Base-by-base conservation (phyloP, 2,329 filamentous ascomycete genomes). In the Beauveria caledonica region DNA sequence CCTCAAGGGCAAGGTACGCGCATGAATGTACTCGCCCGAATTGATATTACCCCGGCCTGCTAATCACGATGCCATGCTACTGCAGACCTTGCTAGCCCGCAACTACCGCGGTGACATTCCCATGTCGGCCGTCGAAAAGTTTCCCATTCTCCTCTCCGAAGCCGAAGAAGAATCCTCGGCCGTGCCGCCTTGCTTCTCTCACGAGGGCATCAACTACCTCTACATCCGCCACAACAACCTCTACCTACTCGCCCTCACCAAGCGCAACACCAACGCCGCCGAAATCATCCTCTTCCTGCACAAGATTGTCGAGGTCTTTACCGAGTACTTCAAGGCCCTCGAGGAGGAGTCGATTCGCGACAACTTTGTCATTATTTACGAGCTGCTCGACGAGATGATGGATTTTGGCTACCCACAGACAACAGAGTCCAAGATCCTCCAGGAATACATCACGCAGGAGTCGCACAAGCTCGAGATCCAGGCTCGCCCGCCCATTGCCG, bases 161-260 rank as follows among this genome's bases (percentile, higher is more conserved):
- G 94, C 94, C 68, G 94, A 99, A 86, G 94, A 99, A 85, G 94
- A 99, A 76, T 96, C 91, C 68, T 97, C 93, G 51, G 92, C 92
- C 64, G 94, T 97, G 3, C 92, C 94, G 60, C 94, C 94, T 65
- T 99, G 94, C 77, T 97, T 99, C 81, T 97, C 92, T 46, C 89
- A 95, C 74, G 94, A 99, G 78, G 94, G 94, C 73, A 96, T 99
- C 80, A 99, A 99, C 76, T 99, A 97, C 76, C 90, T 99, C 71
- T 99, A 99, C 78, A 99, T 99, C 76, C 88, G 93, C 71, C 94
- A 99, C 78, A 97, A 96, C 79, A 99, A 99, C 78, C 89, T 99
- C 68, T 99, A 97, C 77, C 88, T 99, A 66, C 90, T 99, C 69
- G 94, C 94, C 64, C 81, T 99, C 63, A 99, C 94, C 61, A 99